Percentiles rank a stretch among this genome's conserved stretches.
These are phyloP conservation scores for Speleostelium caveatum DNA, from an alignment of 78 protist species.

Conservation along the genomic window DNA sequence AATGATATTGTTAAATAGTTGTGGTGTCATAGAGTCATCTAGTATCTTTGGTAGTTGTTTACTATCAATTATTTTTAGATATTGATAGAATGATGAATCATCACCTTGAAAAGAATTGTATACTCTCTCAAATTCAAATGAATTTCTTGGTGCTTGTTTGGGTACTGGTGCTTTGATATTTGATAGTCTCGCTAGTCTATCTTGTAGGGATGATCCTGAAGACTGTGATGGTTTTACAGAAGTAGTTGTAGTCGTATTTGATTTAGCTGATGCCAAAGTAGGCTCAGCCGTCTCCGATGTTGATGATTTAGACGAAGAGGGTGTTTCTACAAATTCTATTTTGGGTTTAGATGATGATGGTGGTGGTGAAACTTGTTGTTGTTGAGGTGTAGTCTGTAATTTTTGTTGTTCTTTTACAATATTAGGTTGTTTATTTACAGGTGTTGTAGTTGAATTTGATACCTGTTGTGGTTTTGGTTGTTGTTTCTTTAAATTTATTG, in stretches of 20 bases:
- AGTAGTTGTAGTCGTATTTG: neutral
- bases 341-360: neutral
- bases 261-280: too few relatives aligned
- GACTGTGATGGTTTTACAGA: neutral
- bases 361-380: neutral
- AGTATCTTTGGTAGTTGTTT: conserved; percentile 13
- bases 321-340: neutral
- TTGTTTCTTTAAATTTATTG: neutral
- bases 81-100: conserved; percentile 17
- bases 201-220: conserved; percentile 38
- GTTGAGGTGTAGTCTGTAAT: neutral
- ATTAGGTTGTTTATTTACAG: too few relatives aligned
- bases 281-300: neutral
- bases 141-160: conserved; percentile 57
- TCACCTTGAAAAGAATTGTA: conserved; percentile 33
- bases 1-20: conserved; percentile 24
- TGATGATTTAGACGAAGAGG: neutral
- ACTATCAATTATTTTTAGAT: conserved; percentile 64
- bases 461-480: neutral
- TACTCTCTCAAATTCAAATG: conserved; percentile 66
- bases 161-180: conserved; percentile 56
- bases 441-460: neutral
- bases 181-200: conserved; percentile 40
- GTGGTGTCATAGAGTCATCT: conserved; percentile 55
- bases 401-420: neutral